Evolutionary conservation across 2,329 filamentous ascomycete genomes (phyloP).

Genomic region (Juglanconis oblonga): DNA sequence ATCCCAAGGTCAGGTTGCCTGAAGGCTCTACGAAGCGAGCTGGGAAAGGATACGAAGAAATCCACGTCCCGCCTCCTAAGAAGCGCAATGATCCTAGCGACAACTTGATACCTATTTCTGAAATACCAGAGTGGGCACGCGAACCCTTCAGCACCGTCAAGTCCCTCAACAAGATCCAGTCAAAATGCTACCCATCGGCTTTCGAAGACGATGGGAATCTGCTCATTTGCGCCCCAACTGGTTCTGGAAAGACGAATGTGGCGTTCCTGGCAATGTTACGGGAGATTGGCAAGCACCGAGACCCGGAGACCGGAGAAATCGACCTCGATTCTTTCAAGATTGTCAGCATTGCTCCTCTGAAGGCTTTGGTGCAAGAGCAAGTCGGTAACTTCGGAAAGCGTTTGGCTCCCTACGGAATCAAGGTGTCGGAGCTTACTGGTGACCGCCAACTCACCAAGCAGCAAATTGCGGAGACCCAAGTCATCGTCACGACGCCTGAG

Average conservation of each 20-base stretch:
- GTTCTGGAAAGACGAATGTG: conserved; percentile 97
- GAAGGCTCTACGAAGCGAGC: conserved; percentile 92
- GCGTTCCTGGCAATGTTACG: conserved; percentile 95
- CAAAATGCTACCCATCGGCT: conserved; percentile 84
- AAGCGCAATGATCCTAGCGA: conserved; percentile 79
- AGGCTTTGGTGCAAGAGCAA: conserved; percentile 95
- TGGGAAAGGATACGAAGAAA: conserved; percentile 98
- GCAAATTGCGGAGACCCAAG: conserved; percentile 95
- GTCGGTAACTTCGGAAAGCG: conserved; percentile 96
- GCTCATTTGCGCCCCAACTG: conserved; percentile 95
- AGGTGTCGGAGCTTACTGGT: conserved; percentile 92
- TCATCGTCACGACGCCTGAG: conserved; percentile 97
- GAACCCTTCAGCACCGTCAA: conserved; percentile 81
- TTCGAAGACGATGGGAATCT: conserved; percentile 96
- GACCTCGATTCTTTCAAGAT: conserved; percentile 98
- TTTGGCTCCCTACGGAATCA: conserved; percentile 85
- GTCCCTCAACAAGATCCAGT: conserved; percentile 92
- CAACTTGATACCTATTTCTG: conserved; percentile 75
- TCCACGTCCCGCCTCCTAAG: conserved; percentile 92
- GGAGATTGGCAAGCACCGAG: conserved; percentile 92
- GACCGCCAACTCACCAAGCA: conserved; percentile 98
- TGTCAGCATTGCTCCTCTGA: conserved; percentile 93
- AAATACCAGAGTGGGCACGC: conserved; percentile 90
- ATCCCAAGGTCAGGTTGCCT: conserved; percentile 88
- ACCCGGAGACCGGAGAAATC: conserved; percentile 86